These are phyloP conservation scores for Chaetomium tenue DNA, from an alignment of 495 filamentous ascomycete species.

Conservation along the genomic window DNA sequence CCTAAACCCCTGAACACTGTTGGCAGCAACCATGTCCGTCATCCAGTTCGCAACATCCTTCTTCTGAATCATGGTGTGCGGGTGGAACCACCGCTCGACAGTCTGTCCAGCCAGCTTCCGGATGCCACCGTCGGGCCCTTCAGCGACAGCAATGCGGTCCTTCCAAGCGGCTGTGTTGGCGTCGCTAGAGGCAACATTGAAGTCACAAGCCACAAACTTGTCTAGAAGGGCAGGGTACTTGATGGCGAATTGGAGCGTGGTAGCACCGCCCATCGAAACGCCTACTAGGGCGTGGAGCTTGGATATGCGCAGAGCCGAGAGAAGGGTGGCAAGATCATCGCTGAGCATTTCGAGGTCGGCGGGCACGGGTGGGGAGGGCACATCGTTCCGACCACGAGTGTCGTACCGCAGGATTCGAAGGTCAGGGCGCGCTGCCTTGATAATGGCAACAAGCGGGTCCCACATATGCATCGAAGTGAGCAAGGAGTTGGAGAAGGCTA, in stretches of 20 bases:
- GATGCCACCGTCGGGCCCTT: constrained; percentile 57
- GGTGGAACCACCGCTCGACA: constrained; percentile 72
- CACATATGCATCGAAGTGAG: constrained; percentile 72
- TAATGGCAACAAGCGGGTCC: constrained; percentile 65
- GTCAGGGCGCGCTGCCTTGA: constrained; percentile 55
- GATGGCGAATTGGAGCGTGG: constrained; percentile 66
- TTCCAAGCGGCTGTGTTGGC: constrained; percentile 74
- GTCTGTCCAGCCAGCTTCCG: constrained; percentile 62
- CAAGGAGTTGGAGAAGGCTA: constrained; percentile 74
- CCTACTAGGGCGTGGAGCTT: constrained; percentile 63
- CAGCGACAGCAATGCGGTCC: constrained; percentile 68
- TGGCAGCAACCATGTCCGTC: constrained; percentile 56
- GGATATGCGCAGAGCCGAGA: constrained; percentile 59
- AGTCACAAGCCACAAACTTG: constrained; percentile 73
- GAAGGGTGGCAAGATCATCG: constrained; percentile 59
- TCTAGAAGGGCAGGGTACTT: constrained; percentile 58
- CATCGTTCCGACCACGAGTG: constrained; percentile 60
- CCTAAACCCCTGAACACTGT: constrained; percentile 67
- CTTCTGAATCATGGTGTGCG: constrained; percentile 52
- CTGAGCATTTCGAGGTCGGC: constrained; percentile 63
- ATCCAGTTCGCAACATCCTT: constrained; percentile 52
- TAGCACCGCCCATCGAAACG: constrained; percentile 75
- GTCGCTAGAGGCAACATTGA: constrained; percentile 63
- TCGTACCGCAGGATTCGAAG: constrained; percentile 72
- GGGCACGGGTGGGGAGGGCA: constrained; percentile 44